A percentile compares a stretch with the other conserved stretches of the same genome.
These are phyloP conservation scores for Kwoniella heveanensis DNA, from an alignment of 768 basidiomycete species.

Conservation along the genomic window DNA sequence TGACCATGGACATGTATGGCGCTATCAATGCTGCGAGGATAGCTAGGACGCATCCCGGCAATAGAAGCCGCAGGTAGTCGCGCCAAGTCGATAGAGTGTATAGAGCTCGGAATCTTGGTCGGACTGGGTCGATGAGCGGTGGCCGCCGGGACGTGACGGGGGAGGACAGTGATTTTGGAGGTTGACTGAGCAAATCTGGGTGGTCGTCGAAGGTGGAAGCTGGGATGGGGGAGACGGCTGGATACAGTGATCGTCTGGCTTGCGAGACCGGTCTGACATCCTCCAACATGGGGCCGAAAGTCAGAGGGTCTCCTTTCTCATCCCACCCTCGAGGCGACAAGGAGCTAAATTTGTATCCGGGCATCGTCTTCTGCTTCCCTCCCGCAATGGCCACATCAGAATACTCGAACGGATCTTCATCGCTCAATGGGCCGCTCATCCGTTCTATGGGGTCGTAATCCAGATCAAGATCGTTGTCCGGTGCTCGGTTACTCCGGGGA, in stretches of 20 bases:
- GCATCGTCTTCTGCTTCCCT: conserved; percentile 33
- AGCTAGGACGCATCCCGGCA: conserved; percentile 69
- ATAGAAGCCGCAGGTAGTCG: conserved; percentile 64
- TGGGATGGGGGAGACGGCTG: conserved; percentile 28
- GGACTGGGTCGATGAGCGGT: conserved; percentile 17
- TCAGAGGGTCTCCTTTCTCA: conserved; percentile 27
- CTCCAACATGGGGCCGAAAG: conserved; percentile 29
- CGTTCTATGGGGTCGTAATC: conserved; percentile 7
- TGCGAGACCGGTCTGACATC: conserved; percentile 31
- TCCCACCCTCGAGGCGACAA: conserved; percentile 23
- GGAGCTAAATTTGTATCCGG: conserved; percentile 34
- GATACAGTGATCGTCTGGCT: conserved; percentile 40
- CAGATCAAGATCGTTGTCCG: conserved; percentile 4
- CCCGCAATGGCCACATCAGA: conserved; percentile 13
- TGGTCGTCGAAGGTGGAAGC: conserved; percentile 34
- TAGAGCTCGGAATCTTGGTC: conserved; percentile 66
- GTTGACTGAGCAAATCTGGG: conserved; percentile 23
- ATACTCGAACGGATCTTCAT: conserved; percentile 34
- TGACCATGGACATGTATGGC: conserved; percentile 81
- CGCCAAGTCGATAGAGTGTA: conserved; percentile 67
- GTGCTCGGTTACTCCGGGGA: neutral
- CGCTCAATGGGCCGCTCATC: conserved; percentile 2
- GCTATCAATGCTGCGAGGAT: conserved; percentile 70
- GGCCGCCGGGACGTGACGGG: conserved; percentile 1
- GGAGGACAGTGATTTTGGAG: neutral